Evolutionary conservation across 2,329 filamentous ascomycete genomes (phyloP), one percentile per base, ranked within the genome.

Genomic region (Colletotrichum tabaci): DNA sequence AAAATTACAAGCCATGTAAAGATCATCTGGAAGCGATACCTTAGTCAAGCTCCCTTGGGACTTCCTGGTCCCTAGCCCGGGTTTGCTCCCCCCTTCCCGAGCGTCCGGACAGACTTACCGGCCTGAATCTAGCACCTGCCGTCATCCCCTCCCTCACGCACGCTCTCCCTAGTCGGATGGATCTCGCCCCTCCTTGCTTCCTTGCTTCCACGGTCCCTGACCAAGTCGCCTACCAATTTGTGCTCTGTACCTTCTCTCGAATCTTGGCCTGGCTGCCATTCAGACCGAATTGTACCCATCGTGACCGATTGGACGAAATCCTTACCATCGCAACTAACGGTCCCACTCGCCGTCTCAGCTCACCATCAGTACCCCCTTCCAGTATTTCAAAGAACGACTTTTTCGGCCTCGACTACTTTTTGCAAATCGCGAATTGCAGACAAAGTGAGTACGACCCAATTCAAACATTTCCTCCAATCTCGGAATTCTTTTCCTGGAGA

Each of bases 261-360:
- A 49, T 23, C 35, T 55, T 56, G 23, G 50, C 61, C 62, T 40
- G 55, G 66, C 47, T 67, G 64, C 38, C 68, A 49, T 26, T n/a
- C 50, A 61, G 57, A 52, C 57, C 68, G 64, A 67, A 49, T 42
- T 47, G 64, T 52, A 50, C 44, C 30, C 56, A 57, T 40, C 53
- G 42, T 49, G 68, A 71, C 58, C 58, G 58, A 71, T 58, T 68
- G 65, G 58, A 68, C 52, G 53, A 50, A 35, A 40, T 15, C 50
- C 52, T 67, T 35, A 46, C 26, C 52, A 62, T 56, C 58, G 49
- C 46, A 55, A 44, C 12, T 12, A 38, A 46, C 35, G 12, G 67
- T 57, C 58, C 68, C 68, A 64, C 64, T 71, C 63, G 58, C 65
- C 65, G 68, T 60, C 68, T 63, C 68, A 63, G 65, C 58, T 71